Base-by-base conservation (phyloP, 2,329 filamentous ascomycete genomes). In the Colletotrichum orchidophilum region DNA sequence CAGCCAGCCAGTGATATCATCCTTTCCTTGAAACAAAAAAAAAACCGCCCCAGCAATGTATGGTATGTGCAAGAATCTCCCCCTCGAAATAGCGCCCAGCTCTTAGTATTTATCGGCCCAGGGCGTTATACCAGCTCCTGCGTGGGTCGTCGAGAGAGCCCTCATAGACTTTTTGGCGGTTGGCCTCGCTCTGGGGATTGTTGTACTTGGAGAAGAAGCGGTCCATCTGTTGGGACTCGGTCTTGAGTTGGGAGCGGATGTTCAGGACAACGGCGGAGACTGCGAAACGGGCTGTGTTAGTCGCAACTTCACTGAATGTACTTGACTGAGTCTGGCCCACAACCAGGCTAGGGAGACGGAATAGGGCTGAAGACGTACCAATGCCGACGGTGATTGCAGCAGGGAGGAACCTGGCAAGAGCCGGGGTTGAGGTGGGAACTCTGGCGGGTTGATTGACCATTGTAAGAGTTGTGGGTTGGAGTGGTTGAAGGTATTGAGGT, bases 161-260 rank as follows among this genome's bases (percentile, higher is more conserved):
- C 0, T 79, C 77, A 69, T 82, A 83, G 27, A 79, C 75, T 39
- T 65, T 79, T 62, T 71, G 74, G 29, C 81, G 76, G 15, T 76
- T 77, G 5, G 77, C 78, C 63, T 83, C 80, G 68, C 81, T 83
- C 70, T 80, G 72, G 6, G 80, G 73, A 8, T 78, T 81, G 74
- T 81, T 78, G 77, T 83, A 83, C 67, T 79, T 77, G 42, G 79
- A 66, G 70, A 83, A 83, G 72, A 77, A 81, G 50, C 77, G 78
- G 71, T 83, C 82, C 75, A 83, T 79, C 5, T 76, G 79, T 33
- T 74, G 73, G 5, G 81, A 81, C 64, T 80, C 78, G 33, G 66
- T 75, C 50, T 71, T 63, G 53, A 83, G 77, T 58, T 82, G 81
- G 15, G 70, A 74, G 62, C 74, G 74, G 62, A 83, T 77, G 71